Evolutionary conservation across 805 yeast genomes (phyloP), one percentile per base, ranked within the genome.

Genomic region (Zygosaccharomyces bailii): DNA sequence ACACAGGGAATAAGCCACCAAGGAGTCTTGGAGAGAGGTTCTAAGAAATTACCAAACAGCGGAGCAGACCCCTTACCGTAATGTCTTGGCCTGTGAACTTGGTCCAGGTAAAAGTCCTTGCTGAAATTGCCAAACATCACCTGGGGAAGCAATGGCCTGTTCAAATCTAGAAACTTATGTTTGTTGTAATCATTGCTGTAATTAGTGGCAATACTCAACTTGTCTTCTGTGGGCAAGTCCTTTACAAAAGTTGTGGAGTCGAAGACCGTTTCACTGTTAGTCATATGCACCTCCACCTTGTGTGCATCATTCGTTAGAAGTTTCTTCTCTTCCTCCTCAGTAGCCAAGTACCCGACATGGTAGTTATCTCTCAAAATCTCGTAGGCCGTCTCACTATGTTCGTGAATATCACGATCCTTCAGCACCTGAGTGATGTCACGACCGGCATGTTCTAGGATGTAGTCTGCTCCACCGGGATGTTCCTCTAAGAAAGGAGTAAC

Each of bases 1-100:
- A 88, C 54, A 1, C 70, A 48, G 13, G 99, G 99, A 16, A 93
- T 84, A 18, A 88, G 84, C 77, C 82, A 93, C 98, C 98, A 93
- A 9, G 97, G 84, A 2, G 99, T 93, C 59, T 84, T 72, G 5
- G 95, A 80, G 19, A 93, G 61, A 4, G 97, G 97, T 68, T 93
- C 99, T 48, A 93, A 71, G 66, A 91, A 86, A 67, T 90, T 89
- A 39, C 99, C 99, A 66, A 93, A 93, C 43, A 93, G 65, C 5
- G 90, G 96, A 9, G 99, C 99, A 2, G 96, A 87, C 8, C 96
- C 97, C 63, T 89, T 82, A 53, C 98, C 98, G 63, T 90, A 93
- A 67, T 93, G 99, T 63, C 99, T 82, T 43, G 99, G 99, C 68
- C 97, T 81, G 67, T 93, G 99, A 34, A 93, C 93, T 68, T 93